A percentile compares a stretch with the other conserved stretches of the same genome.
Evolutionary conservation across 2,329 filamentous ascomycete species (phyloP).

Genomic region (Pseudogymnoascus sp.): DNA sequence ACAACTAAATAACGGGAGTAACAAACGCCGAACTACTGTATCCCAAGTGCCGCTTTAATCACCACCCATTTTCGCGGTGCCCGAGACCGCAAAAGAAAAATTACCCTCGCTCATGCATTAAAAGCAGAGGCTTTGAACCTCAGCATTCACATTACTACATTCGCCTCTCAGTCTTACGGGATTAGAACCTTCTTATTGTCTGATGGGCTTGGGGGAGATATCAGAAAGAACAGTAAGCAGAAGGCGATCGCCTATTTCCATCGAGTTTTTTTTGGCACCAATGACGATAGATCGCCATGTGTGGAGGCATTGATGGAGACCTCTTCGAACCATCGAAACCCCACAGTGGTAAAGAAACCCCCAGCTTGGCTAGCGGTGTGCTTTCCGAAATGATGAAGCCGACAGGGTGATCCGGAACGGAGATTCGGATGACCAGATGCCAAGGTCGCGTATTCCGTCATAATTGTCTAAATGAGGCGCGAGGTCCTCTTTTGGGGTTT

Average conservation of each 20-base stretch:
- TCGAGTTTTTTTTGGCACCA: no score
- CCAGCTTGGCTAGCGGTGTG: background rate
- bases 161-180: background rate
- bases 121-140: background rate
- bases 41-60: constrained; percentile 4
- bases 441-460: constrained; percentile 5
- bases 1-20: background rate
- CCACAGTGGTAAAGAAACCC: background rate
- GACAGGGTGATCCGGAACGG: background rate
- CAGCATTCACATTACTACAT: background rate
- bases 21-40: constrained; percentile 1
- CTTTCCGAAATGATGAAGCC: constrained; percentile 3
- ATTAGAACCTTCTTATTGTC: background rate
- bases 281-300: background rate
- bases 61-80: background rate
- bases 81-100: background rate
- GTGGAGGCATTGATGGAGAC: background rate
- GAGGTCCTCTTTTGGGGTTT: constrained; percentile 4
- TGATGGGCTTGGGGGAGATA: background rate
- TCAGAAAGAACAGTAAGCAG: background rate
- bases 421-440: constrained; percentile 2
- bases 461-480: background rate
- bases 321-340: constrained; percentile 2
- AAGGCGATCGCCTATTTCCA: background rate
- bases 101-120: background rate